Conservation (phyloP, 805 yeast species). For the Kazachstania viticola region DNA sequence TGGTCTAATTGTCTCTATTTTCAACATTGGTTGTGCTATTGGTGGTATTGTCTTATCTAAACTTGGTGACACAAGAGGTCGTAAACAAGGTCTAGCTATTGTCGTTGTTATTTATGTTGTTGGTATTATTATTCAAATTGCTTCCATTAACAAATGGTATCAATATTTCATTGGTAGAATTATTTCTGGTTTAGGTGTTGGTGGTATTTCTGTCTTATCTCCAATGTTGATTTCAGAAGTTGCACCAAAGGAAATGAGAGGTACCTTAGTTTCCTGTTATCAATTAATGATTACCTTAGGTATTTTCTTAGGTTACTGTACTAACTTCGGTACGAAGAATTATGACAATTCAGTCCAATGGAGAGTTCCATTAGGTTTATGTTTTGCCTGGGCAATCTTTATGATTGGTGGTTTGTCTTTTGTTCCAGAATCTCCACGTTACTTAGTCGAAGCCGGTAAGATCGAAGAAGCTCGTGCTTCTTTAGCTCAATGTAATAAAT, state of each 20-base stretch:
- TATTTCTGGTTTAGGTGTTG: slow-evolving; percentile 56
- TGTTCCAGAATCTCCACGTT: slow-evolving; percentile 67
- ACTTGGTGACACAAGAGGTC: background rate
- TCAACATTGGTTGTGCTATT: slow-evolving; percentile 1
- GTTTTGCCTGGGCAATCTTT: slow-evolving; percentile 33
- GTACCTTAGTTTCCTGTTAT: slow-evolving; percentile 54
- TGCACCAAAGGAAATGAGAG: slow-evolving; percentile 56
- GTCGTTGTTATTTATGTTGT: background rate
- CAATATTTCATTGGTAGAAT: slow-evolving; percentile 39
- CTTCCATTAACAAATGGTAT: slow-evolving; percentile 43
- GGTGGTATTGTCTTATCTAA: slow-evolving; percentile 1
- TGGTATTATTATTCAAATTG: slow-evolving; percentile 36
- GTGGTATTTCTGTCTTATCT: slow-evolving; percentile 59
- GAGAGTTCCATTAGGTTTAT: slow-evolving; percentile 57
- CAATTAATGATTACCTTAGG: slow-evolving; percentile 60
- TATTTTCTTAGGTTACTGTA: slow-evolving; percentile 62
- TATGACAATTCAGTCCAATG: slow-evolving; percentile 54
- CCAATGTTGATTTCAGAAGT: slow-evolving; percentile 62
- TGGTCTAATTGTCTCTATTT: background rate
- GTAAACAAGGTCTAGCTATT: background rate
- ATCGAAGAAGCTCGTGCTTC: slow-evolving; percentile 52
- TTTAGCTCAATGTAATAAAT: slow-evolving; percentile 42
- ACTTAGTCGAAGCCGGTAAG: slow-evolving; percentile 41
- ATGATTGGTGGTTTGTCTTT: slow-evolving; percentile 28
- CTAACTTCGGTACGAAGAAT: slow-evolving; percentile 48